Evolutionary conservation across 1,284 basidiomycete species (phyloP).

Genomic region (Grifola frondosa): DNA sequence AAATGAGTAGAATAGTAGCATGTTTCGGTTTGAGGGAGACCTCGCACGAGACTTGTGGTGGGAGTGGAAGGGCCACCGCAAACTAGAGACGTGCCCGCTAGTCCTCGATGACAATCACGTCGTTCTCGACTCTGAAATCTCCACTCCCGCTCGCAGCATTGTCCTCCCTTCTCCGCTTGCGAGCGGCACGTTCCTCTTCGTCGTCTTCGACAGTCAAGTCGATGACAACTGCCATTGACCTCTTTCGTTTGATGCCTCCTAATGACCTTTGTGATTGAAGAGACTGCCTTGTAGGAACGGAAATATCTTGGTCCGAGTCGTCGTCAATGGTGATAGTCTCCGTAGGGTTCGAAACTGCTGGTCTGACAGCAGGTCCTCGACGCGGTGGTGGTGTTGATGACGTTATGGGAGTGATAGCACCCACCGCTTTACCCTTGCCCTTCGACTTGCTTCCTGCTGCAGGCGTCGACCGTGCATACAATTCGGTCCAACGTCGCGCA

Average conservation of each 20-base stretch:
- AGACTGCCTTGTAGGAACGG: conserved; percentile 22
- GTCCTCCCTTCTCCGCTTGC: conserved; percentile 16
- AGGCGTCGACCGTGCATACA: conserved; percentile 54
- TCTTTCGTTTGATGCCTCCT: conserved; percentile 28
- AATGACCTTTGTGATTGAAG: too few relatives aligned
- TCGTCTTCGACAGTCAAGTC: conserved; percentile 21
- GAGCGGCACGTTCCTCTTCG: conserved; percentile 9
- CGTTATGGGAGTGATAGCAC: conserved; percentile 10
- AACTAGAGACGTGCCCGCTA: too few relatives aligned
- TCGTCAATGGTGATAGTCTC: conserved; percentile 50
- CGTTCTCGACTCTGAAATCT: conserved; percentile 20
- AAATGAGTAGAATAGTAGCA: too few relatives aligned
- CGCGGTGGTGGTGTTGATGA: conserved; percentile 12
- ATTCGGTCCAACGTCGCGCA: conserved; percentile 61
- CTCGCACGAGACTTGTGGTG: too few relatives aligned
- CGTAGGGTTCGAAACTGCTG: conserved; percentile 15
- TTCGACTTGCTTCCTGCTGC: conserved; percentile 24
- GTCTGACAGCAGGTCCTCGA: conserved; percentile 16
- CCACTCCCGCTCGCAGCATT: conserved; percentile 14
- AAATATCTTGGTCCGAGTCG: conserved; percentile 46
- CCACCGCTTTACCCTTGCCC: conserved; percentile 34
- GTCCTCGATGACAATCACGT: conserved; percentile 44
- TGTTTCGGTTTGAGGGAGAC: too few relatives aligned
- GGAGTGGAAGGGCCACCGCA: too few relatives aligned
- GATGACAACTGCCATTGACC: conserved; percentile 15